phyloP scores from a whole-genome alignment of 202 grass and related monocot genomes.

The Zoysia matrella region DNA sequence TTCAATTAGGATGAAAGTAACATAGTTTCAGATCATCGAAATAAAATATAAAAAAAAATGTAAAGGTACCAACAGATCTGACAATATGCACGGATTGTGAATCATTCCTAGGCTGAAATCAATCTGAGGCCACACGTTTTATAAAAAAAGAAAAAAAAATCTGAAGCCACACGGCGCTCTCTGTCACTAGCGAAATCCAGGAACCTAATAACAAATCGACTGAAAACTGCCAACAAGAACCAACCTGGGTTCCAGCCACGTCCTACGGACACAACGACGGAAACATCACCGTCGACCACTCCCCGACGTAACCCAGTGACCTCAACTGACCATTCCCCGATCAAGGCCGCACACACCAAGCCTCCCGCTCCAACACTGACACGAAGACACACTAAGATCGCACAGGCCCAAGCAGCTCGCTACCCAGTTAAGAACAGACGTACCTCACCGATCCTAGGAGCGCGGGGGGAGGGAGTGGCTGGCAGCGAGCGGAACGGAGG shows the following conservation, averaged over 20 bases:
- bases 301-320: neutral
- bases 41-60: neutral
- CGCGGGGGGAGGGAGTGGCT: neutral
- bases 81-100: neutral
- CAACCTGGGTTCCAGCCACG: neutral
- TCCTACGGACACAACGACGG: neutral
- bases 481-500: neutral
- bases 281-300: neutral
- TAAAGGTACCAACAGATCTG: neutral
- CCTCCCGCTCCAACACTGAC: too few species aligned
- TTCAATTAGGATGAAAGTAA: neutral
- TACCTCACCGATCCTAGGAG: constrained; percentile 31
- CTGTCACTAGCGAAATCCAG: neutral
- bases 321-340: neutral
- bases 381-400: too few species aligned
- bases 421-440: neutral
- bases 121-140: neutral
- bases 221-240: neutral
- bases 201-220: constrained; percentile 19
- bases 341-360: neutral
- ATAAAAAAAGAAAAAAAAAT: neutral
- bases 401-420: neutral
- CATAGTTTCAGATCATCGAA: neutral
- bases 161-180: neutral
- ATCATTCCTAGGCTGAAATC: neutral